Conservation (phyloP, 768 basidiomycete genomes). For the Suillus alpinus region DNA sequence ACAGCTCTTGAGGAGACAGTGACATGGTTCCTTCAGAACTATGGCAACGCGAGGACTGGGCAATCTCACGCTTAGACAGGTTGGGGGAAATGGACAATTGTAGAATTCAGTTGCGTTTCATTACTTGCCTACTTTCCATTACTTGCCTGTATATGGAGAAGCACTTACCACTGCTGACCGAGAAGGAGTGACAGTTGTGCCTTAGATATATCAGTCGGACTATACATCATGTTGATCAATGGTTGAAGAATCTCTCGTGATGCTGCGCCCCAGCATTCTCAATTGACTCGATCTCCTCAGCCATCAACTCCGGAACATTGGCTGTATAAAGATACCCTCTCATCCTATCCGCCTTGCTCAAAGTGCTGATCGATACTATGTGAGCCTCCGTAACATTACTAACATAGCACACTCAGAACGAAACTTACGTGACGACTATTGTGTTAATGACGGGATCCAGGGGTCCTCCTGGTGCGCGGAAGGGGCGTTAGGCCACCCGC, state of each 20-base stretch:
- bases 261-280: conserved; percentile 15
- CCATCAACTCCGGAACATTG: conserved; percentile 21
- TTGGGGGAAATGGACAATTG: not conserved
- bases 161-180: not conserved
- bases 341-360: conserved; percentile 16
- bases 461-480: too few species aligned
- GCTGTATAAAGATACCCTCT: conserved; percentile 17
- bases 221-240: not conserved
- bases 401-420: not conserved
- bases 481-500: too few species aligned
- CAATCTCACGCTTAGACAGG: conserved; percentile 12
- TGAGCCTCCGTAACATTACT: not conserved
- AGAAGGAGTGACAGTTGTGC: not conserved
- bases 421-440: not conserved
- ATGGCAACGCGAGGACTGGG: conserved; percentile 68
- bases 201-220: not conserved
- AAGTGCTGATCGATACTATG: conserved; percentile 12
- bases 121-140: not conserved
- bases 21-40: conserved; percentile 85
- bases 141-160: not conserved
- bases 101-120: not conserved
- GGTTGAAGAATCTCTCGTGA: conserved; percentile 9
- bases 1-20: conserved; percentile 75
- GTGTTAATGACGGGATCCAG: conserved; percentile 29
- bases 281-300: conserved; percentile 19